Evolutionary conservation across 257 asterid genomes (phyloP), one percentile per base, ranked within the genome.

Genomic region (Nicotiana paniculata): DNA sequence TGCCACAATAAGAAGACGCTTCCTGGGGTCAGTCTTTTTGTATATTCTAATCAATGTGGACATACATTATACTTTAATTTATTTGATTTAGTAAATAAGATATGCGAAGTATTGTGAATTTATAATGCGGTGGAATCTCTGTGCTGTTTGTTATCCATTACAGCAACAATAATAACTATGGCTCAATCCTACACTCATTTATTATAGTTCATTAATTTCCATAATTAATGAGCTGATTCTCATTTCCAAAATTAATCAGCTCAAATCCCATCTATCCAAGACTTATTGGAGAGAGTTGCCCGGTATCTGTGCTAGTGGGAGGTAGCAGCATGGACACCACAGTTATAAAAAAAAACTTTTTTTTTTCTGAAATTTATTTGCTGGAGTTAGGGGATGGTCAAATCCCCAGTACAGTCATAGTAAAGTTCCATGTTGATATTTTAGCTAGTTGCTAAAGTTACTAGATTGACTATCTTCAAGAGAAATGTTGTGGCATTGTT

Each of bases 1-100:
- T 96, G 91, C 30, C 98, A 96, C 85, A 90, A 96, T 77, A 93
- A 92, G 94, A 93, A 84, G 89, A 93, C 97, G 79, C 89, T 96
- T 82, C 93, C 99, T 62, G 97, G 97, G 93, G 97, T 93, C 81
- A 87, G 93, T 85, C 26, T 6, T 63, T 54, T 21, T 43, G 3
- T 37, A 37, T 39, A 69, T 39, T 69, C 33, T 69, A 37, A 54
- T 39, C 77, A 39, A 37, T 69, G 16, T 4, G 77, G 57, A 69
- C 33, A 39, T 37, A 54, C 77, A 37, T 69, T 69, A 37, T 37
- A 67, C 13, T 17, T 67, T 33, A 67, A 67, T 8, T 67, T 67
- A 67, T 67, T 66, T 66, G 3, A 32, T 28, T 65, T 13, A 65
- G 18, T 33, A 66, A 66, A 16, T 4, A 68, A 68, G 9, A 68